Evolutionary conservation across 2,329 filamentous ascomycete genomes (phyloP), one percentile per base, ranked within the genome.

Genomic region (Lizonia empirigonia): DNA sequence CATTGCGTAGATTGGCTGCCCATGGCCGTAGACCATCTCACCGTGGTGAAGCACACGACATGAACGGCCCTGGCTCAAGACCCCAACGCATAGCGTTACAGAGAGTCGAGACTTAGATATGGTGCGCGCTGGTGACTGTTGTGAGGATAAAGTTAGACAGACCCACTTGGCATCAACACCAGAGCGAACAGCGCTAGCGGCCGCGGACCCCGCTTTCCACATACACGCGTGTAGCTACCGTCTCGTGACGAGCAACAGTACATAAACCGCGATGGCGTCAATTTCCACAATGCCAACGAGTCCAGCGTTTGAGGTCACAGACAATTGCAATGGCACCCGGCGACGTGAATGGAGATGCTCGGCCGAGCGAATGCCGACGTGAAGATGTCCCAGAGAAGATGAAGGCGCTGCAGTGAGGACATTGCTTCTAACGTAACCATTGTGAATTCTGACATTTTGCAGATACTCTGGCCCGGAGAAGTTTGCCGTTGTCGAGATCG

Each of bases 371-470:
- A 24, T 30, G 23, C 19, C 37, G 12, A 10, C 23, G 15, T 13
- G 36, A 29, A 12, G 56, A 27, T 8, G 20, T 65, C 7, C 63
- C 63, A 0, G 34, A 49, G 29, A 62, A 50, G 34, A 65, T 65
- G 63, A 65, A 57, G 20, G 61, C 61, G 20, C 34, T 65, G 29
- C 63, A 62, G 63, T 65, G 50, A 47, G 56, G 13, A 12, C 12
- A 20, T 24, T 20, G 2, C 5, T 26, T 26, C 7, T 26, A 9
- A 2, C 7, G 8, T n/a, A n/a, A n/a, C n/a, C n/a, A n/a, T n/a
- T n/a, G 7, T 26, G 4, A 9, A 10, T 33, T 27, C 47, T 58
- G 9, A 57, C 7, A 1, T 3, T 7, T 1, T 12, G 4, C n/a
- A 65, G 63, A 46, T 65, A 64, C 33, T 63, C 63, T 0, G 58